Percentiles rank a stretch among this genome's conserved stretches.
Conservation (phyloP, 2,329 filamentous ascomycete species). For the Teratosphaeria nubilosa region DNA sequence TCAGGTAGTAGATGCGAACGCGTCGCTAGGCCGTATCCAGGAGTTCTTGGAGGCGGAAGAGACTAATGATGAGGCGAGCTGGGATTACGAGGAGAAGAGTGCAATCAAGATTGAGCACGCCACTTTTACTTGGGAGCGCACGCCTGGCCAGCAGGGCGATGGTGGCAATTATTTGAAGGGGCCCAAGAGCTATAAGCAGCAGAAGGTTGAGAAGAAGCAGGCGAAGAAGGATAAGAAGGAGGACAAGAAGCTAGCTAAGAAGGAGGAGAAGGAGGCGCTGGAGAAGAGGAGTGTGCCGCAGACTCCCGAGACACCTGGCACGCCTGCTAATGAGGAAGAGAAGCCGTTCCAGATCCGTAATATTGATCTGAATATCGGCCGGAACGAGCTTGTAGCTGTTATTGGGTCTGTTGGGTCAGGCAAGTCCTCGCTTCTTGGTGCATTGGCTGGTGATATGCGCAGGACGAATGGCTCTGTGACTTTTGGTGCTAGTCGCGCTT, state of each 20-base stretch:
- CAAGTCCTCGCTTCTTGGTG: constrained; percentile 80
- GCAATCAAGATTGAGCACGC: constrained; percentile 61
- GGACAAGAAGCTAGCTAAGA: constrained; percentile 26
- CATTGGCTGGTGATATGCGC: constrained; percentile 88
- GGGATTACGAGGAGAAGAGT: constrained; percentile 41
- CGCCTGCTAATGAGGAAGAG: constrained; percentile 37
- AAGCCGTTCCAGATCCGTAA: constrained; percentile 65
- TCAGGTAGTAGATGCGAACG: constrained; percentile 81
- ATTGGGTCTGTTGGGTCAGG: constrained; percentile 84
- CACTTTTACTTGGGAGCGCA: constrained; percentile 78
- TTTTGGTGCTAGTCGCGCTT: constrained; percentile 71
- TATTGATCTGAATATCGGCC: constrained; percentile 56
- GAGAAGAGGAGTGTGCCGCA: constrained; percentile 7
- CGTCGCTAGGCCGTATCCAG: constrained; percentile 74
- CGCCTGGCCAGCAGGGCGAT: constrained; percentile 41
- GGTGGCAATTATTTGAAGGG: constrained; percentile 15
- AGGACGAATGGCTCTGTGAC: constrained; percentile 64
- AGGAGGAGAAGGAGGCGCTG: constrained; percentile 19
- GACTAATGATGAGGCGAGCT: constrained; percentile 58
- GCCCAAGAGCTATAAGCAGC: constrained; percentile 24
- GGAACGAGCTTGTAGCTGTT: constrained; percentile 71
- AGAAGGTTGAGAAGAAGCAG: constrained; percentile 34
- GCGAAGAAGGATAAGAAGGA: constrained; percentile 34
- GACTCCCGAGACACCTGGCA: constrained; percentile 8
- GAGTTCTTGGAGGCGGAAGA: constrained; percentile 85